Percentiles rank a stretch among this genome's conserved stretches.
Evolutionary conservation across 2,329 filamentous ascomycete species (phyloP).

Genomic region (Colletotrichum incanum): DNA sequence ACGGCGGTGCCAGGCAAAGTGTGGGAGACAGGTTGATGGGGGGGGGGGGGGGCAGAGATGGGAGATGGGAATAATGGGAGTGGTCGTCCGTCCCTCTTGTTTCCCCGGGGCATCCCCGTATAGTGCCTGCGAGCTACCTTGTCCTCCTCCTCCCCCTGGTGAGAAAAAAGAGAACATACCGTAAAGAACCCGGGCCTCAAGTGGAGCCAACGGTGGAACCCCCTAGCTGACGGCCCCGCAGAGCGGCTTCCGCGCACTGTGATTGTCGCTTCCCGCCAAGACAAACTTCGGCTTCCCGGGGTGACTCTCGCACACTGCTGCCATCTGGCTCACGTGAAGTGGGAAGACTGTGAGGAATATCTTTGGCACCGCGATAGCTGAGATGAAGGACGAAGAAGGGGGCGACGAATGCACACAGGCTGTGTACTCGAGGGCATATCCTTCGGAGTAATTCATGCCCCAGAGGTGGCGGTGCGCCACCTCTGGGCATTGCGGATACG

Average conservation of each 20-base stretch:
- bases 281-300: conserved; percentile 28
- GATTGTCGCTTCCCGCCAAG: conserved; percentile 39
- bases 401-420: background rate
- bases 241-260: conserved; percentile 41
- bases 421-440: background rate
- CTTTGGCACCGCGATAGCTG: background rate
- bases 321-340: conserved; percentile 37
- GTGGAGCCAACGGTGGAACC: conserved; percentile 9
- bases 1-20: conserved; percentile 9
- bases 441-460: background rate
- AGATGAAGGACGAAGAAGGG: conserved; percentile 1
- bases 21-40: background rate
- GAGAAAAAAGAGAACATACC: background rate
- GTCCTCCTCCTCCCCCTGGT: background rate
- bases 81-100: conserved; percentile 12
- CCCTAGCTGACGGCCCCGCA: conserved; percentile 35
- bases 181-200: background rate
- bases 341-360: conserved; percentile 37
- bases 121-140: conserved; percentile 1
- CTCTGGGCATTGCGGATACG: conserved; percentile 11
- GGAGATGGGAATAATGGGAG: conserved; percentile 12
- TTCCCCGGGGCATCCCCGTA: conserved; percentile 35
- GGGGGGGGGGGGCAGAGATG: background rate
- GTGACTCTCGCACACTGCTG: conserved; percentile 2
- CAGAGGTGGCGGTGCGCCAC: background rate